phyloP scores from a whole-genome alignment of 2,329 filamentous ascomycete species.

The Onygenales sp. region DNA sequence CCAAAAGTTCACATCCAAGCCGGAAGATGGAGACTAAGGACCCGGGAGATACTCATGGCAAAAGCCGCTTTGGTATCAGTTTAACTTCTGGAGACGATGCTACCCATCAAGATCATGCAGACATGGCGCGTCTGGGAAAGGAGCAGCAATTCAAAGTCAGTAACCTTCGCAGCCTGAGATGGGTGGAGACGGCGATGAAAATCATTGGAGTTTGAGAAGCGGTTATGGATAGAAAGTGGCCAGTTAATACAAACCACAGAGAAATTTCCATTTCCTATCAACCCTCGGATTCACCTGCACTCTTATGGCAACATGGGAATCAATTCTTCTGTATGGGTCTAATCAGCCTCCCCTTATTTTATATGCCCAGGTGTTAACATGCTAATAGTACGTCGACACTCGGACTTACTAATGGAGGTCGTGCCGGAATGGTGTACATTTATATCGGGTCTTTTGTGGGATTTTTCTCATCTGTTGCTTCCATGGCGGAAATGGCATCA shows the following conservation, averaged over 20 bases:
- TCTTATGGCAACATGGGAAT: slow-evolving; percentile 33
- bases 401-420: slow-evolving; percentile 24
- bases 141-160: slow-evolving; percentile 37
- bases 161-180: neutral
- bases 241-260: slow-evolving; percentile 14
- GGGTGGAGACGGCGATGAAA: no score
- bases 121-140: slow-evolving; percentile 44
- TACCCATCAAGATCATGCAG: slow-evolving; percentile 9
- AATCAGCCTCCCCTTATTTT: neutral
- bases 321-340: slow-evolving; percentile 23
- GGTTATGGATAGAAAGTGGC: neutral
- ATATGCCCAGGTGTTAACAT: neutral
- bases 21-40: neutral
- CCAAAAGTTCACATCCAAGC: neutral
- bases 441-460: slow-evolving; percentile 22
- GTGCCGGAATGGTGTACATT: slow-evolving; percentile 22
- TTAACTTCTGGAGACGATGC: slow-evolving; percentile 8
- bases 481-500: slow-evolving; percentile 33
- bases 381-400: slow-evolving; percentile 9
- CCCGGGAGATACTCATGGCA: neutral
- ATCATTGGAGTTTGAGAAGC: neutral
- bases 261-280: slow-evolving; percentile 32
- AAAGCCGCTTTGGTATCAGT: slow-evolving; percentile 2
- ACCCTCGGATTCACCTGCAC: slow-evolving; percentile 33
- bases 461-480: slow-evolving; percentile 21